phyloP scores from a whole-genome alignment of 164 flowering plant genomes.

The Euptelea pleiosperma region DNA sequence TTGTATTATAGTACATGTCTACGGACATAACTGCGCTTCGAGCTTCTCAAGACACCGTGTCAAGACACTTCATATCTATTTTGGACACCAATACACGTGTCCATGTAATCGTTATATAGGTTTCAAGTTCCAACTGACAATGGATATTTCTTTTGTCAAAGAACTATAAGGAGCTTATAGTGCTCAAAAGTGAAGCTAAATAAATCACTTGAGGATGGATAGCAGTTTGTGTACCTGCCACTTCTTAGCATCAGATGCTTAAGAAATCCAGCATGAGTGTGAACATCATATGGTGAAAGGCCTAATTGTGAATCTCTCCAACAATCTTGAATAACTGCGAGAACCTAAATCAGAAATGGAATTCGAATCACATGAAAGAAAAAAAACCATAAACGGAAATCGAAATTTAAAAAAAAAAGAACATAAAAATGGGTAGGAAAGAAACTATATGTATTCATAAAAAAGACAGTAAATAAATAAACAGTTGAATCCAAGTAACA shows the following conservation, averaged over 20 bases:
- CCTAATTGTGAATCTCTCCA: slow-evolving; percentile 76
- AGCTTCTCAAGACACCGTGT: too few relatives aligned
- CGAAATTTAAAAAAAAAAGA: not conserved
- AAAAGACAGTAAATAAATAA: too few relatives aligned
- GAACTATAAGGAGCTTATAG: not conserved
- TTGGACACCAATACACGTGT: too few relatives aligned
- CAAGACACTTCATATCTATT: too few relatives aligned
- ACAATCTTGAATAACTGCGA: slow-evolving; percentile 63
- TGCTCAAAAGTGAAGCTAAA: not conserved
- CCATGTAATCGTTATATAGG: too few relatives aligned
- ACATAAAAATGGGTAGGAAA: too few relatives aligned
- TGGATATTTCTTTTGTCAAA: too few relatives aligned
- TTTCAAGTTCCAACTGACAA: too few relatives aligned
- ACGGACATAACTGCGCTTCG: too few relatives aligned
- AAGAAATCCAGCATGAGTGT: slow-evolving; percentile 78
- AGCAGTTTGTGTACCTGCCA: slow-evolving; percentile 60
- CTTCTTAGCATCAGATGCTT: slow-evolving; percentile 88
- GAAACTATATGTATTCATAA: too few relatives aligned
- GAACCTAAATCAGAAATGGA: slow-evolving; percentile 54
- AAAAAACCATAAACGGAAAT: not conserved
- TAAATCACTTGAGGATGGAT: slow-evolving; percentile 4
- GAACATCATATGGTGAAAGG: slow-evolving; percentile 78
- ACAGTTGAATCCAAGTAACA: too few relatives aligned
- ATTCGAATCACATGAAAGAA: slow-evolving; percentile 14
- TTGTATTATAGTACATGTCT: too few relatives aligned